Evolutionary conservation across 192 early-diverging fungal species (phyloP).

Genomic region (Pilaira anomala): DNA sequence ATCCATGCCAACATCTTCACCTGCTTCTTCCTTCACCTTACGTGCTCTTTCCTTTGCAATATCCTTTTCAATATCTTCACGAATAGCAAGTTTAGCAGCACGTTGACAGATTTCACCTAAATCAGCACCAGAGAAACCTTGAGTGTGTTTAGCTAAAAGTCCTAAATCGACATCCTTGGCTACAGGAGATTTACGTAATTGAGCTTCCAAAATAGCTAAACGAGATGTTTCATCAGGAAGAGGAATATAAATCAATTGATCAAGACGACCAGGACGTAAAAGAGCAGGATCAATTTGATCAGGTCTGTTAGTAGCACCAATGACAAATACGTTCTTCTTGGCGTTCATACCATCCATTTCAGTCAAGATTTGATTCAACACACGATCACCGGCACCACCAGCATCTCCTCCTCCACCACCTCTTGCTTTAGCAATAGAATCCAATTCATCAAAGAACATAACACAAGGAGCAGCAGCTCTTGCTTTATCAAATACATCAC

Average conservation of each 20-base stretch:
- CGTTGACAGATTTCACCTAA: conserved; percentile 98
- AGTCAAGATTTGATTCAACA: conserved; percentile 97
- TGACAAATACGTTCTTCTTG: conserved; percentile 98
- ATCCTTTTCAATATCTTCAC: conserved; percentile 92
- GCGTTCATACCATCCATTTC: conserved; percentile 99
- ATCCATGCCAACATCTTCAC: conserved; percentile 75
- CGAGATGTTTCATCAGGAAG: conserved; percentile 81
- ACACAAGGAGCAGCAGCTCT: conserved; percentile 97
- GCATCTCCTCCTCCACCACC: conserved; percentile 71
- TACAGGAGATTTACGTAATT: conserved; percentile 93
- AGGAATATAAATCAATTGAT: conserved; percentile 95
- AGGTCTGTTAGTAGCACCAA: conserved; percentile 98
- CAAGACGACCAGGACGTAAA: conserved; percentile 95
- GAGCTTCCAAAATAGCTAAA: conserved; percentile 75
- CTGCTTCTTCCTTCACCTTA: conserved; percentile 63
- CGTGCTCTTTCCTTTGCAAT: conserved; percentile 68
- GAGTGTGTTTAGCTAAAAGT: conserved; percentile 83
- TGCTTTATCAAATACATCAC: conserved; percentile 99
- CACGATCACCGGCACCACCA: conserved; percentile 94
- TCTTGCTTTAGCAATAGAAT: conserved; percentile 96
- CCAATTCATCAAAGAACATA: conserved; percentile 99
- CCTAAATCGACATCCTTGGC: conserved; percentile 72
- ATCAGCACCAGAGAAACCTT: conserved; percentile 97
- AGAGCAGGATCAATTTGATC: conserved; percentile 98
- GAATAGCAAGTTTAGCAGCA: conserved; percentile 96